These are phyloP conservation scores for Botrytis fragariae DNA, from an alignment of 2,329 filamentous ascomycete genomes.

Conservation along the genomic window DNA sequence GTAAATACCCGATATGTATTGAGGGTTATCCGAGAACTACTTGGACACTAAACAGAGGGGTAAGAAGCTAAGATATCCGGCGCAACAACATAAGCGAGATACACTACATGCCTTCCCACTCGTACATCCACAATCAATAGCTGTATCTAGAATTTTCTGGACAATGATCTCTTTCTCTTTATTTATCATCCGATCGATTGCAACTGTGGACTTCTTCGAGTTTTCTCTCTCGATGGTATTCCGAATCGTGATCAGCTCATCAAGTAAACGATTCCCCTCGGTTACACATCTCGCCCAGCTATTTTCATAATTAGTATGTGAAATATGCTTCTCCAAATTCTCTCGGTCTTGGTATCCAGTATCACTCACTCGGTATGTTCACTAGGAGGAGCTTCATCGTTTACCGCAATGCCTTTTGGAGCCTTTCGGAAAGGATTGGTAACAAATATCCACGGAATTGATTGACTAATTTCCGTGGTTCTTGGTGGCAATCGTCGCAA, in stretches of 20 bases:
- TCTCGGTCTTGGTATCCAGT: background rate
- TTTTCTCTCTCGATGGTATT: conserved; percentile 49
- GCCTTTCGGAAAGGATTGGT: conserved; percentile 55
- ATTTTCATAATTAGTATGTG: background rate
- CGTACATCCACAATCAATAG: conserved; percentile 55
- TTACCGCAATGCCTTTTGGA: conserved; percentile 29
- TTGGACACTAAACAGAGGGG: conserved; percentile 51
- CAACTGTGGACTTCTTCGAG: conserved; percentile 22
- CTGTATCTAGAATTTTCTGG: conserved; percentile 58
- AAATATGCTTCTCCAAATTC: background rate
- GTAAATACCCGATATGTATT: background rate
- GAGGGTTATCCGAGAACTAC: conserved; percentile 31
- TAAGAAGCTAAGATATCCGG: conserved; percentile 71
- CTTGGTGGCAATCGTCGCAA: conserved; percentile 65
- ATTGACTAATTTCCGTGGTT: conserved; percentile 47
- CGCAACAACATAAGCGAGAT: conserved; percentile 47
- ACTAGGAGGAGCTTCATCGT: conserved; percentile 30
- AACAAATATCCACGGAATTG: conserved; percentile 69
- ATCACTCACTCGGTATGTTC: conserved; percentile 26
- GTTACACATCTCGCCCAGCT: conserved; percentile 26
- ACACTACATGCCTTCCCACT: conserved; percentile 60
- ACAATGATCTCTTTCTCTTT: conserved; percentile 45
- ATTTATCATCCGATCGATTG: conserved; percentile 30
- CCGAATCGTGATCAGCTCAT: conserved; percentile 41
- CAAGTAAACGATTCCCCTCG: conserved; percentile 33